A percentile compares a stretch with the other conserved stretches of the same genome.
Conservation (phyloP, 177 flowering plant species). For the Vitis hybrid region DNA sequence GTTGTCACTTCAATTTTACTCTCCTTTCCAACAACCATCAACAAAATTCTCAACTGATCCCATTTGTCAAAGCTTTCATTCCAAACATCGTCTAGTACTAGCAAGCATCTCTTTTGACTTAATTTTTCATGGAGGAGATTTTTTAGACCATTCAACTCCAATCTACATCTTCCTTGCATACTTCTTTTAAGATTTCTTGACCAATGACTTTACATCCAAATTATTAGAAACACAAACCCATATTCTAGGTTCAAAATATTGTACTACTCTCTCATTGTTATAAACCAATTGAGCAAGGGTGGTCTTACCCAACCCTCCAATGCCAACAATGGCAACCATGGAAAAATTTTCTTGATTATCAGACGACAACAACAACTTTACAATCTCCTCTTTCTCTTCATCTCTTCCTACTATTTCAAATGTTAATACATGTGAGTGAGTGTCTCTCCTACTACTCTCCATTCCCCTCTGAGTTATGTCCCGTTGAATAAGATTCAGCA, state of each 20-base stretch:
- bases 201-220: background rate
- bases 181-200: background rate
- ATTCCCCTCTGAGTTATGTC: background rate
- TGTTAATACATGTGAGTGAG: background rate
- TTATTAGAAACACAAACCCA: background rate
- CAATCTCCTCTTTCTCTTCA: background rate
- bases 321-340: background rate
- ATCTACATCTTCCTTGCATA: background rate
- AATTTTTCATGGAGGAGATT: background rate
- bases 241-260: background rate
- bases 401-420: background rate
- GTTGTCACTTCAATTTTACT: background rate
- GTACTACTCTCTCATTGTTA: background rate
- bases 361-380: background rate
- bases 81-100: background rate
- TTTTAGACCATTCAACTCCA: background rate
- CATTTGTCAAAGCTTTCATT: background rate
- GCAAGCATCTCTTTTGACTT: background rate
- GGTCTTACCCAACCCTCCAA: background rate
- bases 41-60: background rate
- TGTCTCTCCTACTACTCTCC: background rate
- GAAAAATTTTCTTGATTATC: background rate
- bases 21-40: background rate
- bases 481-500: too few relatives aligned
- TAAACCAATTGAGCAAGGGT: background rate